These are phyloP conservation scores for Corylus heterophylla DNA, from an alignment of 306 rosid genomes.

Conservation along the genomic window DNA sequence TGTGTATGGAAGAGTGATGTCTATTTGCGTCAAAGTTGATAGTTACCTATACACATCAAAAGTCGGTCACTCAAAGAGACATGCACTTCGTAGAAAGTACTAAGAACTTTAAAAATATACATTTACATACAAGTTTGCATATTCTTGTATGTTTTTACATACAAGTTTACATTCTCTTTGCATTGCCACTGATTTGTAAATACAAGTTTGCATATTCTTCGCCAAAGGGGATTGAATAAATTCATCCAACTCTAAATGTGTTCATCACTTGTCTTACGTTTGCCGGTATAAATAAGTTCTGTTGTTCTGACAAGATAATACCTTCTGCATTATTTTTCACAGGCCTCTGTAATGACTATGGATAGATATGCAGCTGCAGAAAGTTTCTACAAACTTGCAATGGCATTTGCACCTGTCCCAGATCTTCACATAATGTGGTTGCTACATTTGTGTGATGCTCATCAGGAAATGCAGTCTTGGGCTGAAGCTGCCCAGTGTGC, in stretches of 20 bases:
- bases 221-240: background rate
- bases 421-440: slow-evolving; percentile 99
- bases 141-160: background rate
- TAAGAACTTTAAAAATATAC: background rate
- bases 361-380: slow-evolving; percentile 98
- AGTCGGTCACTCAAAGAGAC: background rate
- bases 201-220: background rate
- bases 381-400: slow-evolving; percentile 85
- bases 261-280: background rate
- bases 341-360: slow-evolving; percentile 87
- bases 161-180: background rate
- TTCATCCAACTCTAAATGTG: background rate
- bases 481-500: slow-evolving; percentile 99
- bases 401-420: slow-evolving; percentile 99
- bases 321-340: slow-evolving; percentile 27
- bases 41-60: background rate
- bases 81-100: background rate
- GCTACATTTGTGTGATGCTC: slow-evolving; percentile 96
- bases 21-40: background rate
- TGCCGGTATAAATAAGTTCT: slow-evolving; percentile 6
- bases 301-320: slow-evolving; percentile 3
- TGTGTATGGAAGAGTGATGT: background rate
- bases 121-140: background rate
- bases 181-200: background rate
- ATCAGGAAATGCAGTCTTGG: slow-evolving; percentile 99